Evolutionary conservation across 2,329 filamentous ascomycete genomes (phyloP), one percentile per base, ranked within the genome.

Genomic region (Colletotrichum siamense): DNA sequence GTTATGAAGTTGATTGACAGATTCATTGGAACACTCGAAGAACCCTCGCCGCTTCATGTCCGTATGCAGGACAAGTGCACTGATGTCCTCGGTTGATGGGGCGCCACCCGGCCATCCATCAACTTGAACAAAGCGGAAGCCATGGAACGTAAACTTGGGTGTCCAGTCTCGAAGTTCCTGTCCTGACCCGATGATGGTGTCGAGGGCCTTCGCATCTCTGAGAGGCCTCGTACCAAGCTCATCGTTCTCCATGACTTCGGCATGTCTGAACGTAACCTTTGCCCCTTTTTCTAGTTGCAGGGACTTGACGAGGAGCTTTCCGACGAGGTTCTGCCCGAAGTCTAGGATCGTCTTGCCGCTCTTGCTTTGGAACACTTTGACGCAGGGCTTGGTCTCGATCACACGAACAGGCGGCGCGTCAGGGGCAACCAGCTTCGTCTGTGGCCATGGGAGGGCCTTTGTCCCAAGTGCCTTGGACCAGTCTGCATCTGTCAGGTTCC

Each of bases 301-400:
- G 5, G 26, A 24, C 24, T 52, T 61, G 34, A 73, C 28, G 16
- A 30, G 39, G 9, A 76, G 69, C 57, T 76, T 76, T n/a, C 73
- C 73, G 12, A 76, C 73, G 49, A 76, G 73, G 39, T 73, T 76
- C 57, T 76, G 73, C 5, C 73, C 73, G 24, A 76, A 76, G 44
- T 76, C 73, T 24, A 92, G 77, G 6, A 91, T 82, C 0, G 83
- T 87, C 78, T 89, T 89, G 6, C 88, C 88, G 5, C 80, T 81
- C 3, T 82, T 82, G 18, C 81, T 84, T 0, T 68, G 82, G 22
- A 85, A 79, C 39, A 85, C 36, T 16, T 79, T 66, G 6, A 76
- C 16, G 6, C 83, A 76, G 6, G 69, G 24, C 18, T 72, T 66
- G n/a, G 65, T 67, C 44, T 83, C 79, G 4, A 80, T 74, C 26